phyloP scores from a whole-genome alignment of 345 rosid genomes.

The Pistacia atlantica region DNA sequence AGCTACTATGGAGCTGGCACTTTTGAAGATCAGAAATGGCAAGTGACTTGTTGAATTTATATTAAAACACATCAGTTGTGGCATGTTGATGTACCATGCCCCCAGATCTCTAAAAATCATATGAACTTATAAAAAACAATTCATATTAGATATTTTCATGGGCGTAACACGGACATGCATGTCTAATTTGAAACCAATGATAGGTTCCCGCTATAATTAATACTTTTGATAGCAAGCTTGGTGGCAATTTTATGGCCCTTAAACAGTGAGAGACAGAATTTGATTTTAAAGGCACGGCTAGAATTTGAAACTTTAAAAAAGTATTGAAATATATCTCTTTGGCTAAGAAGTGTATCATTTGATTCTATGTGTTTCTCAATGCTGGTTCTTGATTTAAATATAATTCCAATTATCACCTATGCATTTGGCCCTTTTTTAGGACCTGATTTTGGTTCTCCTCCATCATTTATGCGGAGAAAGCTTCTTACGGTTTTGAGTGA shows the following conservation, averaged over 20 bases:
- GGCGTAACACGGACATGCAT: not conserved
- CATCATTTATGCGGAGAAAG: constrained; percentile 58
- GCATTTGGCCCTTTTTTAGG: constrained; percentile 46
- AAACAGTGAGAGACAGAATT: not conserved
- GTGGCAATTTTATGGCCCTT: not conserved
- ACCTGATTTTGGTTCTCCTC: constrained; percentile 89
- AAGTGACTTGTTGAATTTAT: constrained; percentile 29
- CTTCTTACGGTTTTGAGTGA: constrained; percentile 72
- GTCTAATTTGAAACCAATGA: not conserved
- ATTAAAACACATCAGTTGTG: not conserved
- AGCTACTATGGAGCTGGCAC: constrained; percentile 88
- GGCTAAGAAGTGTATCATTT: not conserved
- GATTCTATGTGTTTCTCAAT: not conserved
- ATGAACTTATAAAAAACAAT: not conserved
- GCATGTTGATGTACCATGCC: not conserved
- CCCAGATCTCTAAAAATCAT: not conserved
- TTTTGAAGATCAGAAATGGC: constrained; percentile 81
- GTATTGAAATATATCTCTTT: not conserved
- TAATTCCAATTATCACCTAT: constrained; percentile 16
- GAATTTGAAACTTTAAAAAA: not conserved
- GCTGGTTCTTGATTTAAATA: constrained; percentile 2
- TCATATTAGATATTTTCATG: not conserved
- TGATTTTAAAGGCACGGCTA: too few relatives aligned
- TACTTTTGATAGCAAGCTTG: too few relatives aligned
- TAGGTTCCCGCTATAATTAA: not conserved